Evolutionary conservation across 192 early-diverging fungal genomes (phyloP).

Genomic region (Phycomyces nitens): DNA sequence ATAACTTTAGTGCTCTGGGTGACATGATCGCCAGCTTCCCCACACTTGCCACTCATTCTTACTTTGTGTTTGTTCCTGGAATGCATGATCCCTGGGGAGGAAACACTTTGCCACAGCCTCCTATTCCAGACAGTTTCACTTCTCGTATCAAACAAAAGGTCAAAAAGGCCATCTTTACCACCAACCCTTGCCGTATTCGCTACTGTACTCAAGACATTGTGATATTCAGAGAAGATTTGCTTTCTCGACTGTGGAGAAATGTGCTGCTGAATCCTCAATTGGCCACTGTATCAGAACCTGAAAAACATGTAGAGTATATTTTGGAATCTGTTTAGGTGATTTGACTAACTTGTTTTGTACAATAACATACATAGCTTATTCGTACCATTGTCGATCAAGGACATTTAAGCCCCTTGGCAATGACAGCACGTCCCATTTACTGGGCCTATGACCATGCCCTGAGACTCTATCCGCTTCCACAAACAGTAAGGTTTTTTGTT

Average conservation of each 20-base stretch:
- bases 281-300: conserved; percentile 11
- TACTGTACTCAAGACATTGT: conserved; percentile 92
- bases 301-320: conserved; percentile 20
- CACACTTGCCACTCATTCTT: conserved; percentile 47
- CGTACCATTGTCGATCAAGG: conserved; percentile 81
- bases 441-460: conserved; percentile 84
- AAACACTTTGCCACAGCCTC: conserved; percentile 67
- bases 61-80: conserved; percentile 91
- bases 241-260: conserved; percentile 74
- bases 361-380: conserved; percentile 60
- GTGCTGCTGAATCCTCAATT: conserved; percentile 26
- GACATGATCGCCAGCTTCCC: conserved; percentile 68
- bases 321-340: background rate
- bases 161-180: conserved; percentile 61
- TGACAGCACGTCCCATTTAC: conserved; percentile 70
- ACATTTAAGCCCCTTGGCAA: conserved; percentile 80
- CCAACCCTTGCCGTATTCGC: conserved; percentile 87
- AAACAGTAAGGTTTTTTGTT: conserved; percentile 77
- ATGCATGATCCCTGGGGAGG: conserved; percentile 77
- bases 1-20: conserved; percentile 48
- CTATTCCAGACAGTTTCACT: conserved; percentile 73
- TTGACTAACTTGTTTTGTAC: background rate
- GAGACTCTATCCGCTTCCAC: conserved; percentile 83
- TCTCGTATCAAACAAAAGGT: conserved; percentile 54
- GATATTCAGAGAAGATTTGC: conserved; percentile 82